Evolutionary conservation across 495 filamentous ascomycete species (phyloP), one percentile per base, ranked within the genome.

Genomic region (Talaromyces adpressus): DNA sequence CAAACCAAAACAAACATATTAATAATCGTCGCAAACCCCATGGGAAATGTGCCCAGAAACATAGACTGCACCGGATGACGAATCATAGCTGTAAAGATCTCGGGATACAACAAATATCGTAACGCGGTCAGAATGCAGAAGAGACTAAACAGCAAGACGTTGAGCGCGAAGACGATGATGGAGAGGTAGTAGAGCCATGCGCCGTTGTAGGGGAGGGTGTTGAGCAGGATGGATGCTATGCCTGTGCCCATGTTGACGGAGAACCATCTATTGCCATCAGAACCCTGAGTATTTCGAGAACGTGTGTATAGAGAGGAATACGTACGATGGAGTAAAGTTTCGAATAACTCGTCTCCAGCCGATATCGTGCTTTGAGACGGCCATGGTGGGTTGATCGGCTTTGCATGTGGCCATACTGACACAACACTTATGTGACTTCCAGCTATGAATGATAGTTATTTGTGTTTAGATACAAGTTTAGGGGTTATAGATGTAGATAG

Each of bases 211-310:
- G 85, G 83, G 3, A 88, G 73, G 9, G 77, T 77, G 65, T 85
- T 78, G 3, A 87, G 74, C 8, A 88, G 73, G 30, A 86, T 81
- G 5, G 85, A 85, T 3, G 85, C 82, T 27, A 89, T 85, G 4
- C 86, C 87, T 0, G 86, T 89, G 32, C 86, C 84, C 85, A 89
- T 89, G 16, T 71, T 88, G 39, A 85, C 77, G 80, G 85, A 78
- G 64, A 80, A 77, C 77, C 77, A 79, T 65, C 74, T 79, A 39
- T 27, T 27, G 27, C 27, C 27, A 27, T 27, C 27, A 27, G 27
- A 27, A 27, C 27, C 27, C 27, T 27, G 27, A 27, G 3, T 27
- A 27, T 27, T 27, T 27, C 1, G 3, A 27, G 27, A 3, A 27
- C 29, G 25, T 22, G 61, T 5, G 3, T 4, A 25, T 1, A 12